Base-by-base conservation (phyloP, 2,329 filamentous ascomycete species). In the Exserohilum rostratum region DNA sequence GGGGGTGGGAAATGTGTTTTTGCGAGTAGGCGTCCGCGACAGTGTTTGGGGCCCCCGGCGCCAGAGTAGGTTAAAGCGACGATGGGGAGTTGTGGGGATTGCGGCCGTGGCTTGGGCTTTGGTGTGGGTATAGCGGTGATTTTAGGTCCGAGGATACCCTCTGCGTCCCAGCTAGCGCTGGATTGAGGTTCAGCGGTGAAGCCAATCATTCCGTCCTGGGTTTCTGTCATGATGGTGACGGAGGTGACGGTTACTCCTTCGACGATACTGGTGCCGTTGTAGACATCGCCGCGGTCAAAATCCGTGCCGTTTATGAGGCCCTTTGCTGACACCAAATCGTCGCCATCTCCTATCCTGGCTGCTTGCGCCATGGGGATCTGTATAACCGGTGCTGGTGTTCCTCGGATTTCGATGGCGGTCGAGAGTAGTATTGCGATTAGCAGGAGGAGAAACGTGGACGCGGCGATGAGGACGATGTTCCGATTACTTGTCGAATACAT, bases 11-110 rank as follows among this genome's bases (percentile, higher is more conserved):
- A 63, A 2, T 50, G 45, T 3, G 68, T 61, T 15, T 68, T 65
- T 29, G 70, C 60, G 2, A 75, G 11, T 2, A 73, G 52, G 6
- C 61, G 40, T n/a, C 72, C 72, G 31, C 70, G 69, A 46, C 72
- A 75, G 50, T 72, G 69, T 40, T 74, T 74, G 3, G 72, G 70
- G 2, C 72, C 72, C 17, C 70, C 65, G 4, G 66, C 59, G n/a
- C 71, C 68, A 1, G 66, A 53, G 52, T 73, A 74, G 2, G 70
- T 67, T 6, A 73, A 61, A 3, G 70, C 70, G 11, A 73, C 53
- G 15, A 75, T 72, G 1, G 69, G 71, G 6, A 68, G 38, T 34
- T 68, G 65, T 4, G 61, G 43, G 9, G 30, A 50, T 12, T 57
- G 60, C 6, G 58, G 58, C 34, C 39, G 59, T 31, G 60, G 45